Evolutionary conservation across 2,329 filamentous ascomycete species (phyloP).

Genomic region (Lasiodiplodia sp.): DNA sequence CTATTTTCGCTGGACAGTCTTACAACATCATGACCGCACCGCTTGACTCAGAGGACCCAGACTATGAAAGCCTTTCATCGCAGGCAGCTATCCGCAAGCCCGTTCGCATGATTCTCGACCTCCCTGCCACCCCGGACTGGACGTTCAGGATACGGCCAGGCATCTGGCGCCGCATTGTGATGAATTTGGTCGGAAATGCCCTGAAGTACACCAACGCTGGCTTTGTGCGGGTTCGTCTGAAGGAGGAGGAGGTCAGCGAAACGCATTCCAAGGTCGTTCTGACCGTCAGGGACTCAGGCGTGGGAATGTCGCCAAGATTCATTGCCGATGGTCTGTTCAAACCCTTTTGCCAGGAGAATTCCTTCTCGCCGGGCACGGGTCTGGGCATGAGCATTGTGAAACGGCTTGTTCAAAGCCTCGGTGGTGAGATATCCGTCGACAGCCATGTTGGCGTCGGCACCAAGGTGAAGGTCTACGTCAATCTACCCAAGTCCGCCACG

Average conservation of each 20-base stretch:
- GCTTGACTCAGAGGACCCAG: not conserved
- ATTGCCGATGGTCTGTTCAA: conserved; percentile 46
- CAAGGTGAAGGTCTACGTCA: not conserved
- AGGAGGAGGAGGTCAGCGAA: not conserved
- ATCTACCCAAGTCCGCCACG: not conserved
- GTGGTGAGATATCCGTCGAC: conserved; percentile 46
- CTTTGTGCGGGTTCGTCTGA: not conserved
- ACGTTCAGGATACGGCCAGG: conserved; percentile 63
- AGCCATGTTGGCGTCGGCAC: conserved; percentile 45
- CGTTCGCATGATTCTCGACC: conserved; percentile 57
- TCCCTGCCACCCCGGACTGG: conserved; percentile 56
- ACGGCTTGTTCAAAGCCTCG: conserved; percentile 46
- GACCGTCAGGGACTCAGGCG: conserved; percentile 47
- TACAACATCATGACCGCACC: not conserved
- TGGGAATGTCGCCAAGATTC: conserved; percentile 50
- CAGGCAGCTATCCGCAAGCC: not conserved
- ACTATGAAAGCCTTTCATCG: not conserved
- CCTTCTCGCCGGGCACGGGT: conserved; percentile 47
- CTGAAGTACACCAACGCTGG: conserved; percentile 62
- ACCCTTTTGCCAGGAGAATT: conserved; percentile 49
- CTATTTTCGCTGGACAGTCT: conserved; percentile 33
- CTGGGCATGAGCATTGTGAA: conserved; percentile 50
- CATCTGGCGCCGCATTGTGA: conserved; percentile 60
- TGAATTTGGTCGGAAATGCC: conserved; percentile 69
- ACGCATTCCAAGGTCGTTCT: conserved; percentile 33